These are phyloP conservation scores for Malus hybrid DNA, from an alignment of 331 rosid species.

Conservation along the genomic window DNA sequence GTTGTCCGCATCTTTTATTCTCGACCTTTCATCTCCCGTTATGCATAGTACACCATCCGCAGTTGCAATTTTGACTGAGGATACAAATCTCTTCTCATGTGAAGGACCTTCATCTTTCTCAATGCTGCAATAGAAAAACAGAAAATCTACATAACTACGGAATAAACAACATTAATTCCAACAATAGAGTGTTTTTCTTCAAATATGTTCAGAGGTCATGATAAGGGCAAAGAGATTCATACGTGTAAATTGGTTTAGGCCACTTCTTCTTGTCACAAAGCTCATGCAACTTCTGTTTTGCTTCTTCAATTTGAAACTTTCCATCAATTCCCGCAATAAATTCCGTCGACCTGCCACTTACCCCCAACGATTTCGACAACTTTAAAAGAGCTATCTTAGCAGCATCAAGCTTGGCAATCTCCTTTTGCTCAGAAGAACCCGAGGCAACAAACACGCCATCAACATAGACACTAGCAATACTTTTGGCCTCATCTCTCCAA, in stretches of 20 bases:
- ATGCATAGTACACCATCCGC: constrained; percentile 16
- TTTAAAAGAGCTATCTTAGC: constrained; percentile 48
- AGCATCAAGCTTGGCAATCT: constrained; percentile 61
- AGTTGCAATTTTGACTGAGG: constrained; percentile 36
- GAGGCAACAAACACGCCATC: constrained; percentile 47
- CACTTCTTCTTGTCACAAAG: constrained; percentile 49
- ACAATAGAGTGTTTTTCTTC: not conserved
- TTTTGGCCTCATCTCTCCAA: constrained; percentile 23
- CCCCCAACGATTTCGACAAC: constrained; percentile 12
- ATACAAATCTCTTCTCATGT: constrained; percentile 36
- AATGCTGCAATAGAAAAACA: constrained; percentile 28
- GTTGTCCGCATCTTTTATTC: constrained; percentile 45
- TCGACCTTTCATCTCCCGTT: constrained; percentile 42
- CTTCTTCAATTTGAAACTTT: constrained; percentile 37
- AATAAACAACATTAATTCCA: constrained; percentile 2
- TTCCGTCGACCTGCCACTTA: not conserved
- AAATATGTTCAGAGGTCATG: not conserved
- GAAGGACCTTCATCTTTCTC: constrained; percentile 48
- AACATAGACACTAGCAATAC: constrained; percentile 36
- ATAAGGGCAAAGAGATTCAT: constrained; percentile 9
- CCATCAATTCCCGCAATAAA: constrained; percentile 15
- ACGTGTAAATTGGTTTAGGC: constrained; percentile 55
- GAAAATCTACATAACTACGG: not conserved
- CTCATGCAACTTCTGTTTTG: constrained; percentile 51
- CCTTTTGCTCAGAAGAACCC: constrained; percentile 48